These are phyloP conservation scores for Verticillium nonalfalfae DNA, from an alignment of 2,329 filamentous ascomycete species.

Conservation along the genomic window DNA sequence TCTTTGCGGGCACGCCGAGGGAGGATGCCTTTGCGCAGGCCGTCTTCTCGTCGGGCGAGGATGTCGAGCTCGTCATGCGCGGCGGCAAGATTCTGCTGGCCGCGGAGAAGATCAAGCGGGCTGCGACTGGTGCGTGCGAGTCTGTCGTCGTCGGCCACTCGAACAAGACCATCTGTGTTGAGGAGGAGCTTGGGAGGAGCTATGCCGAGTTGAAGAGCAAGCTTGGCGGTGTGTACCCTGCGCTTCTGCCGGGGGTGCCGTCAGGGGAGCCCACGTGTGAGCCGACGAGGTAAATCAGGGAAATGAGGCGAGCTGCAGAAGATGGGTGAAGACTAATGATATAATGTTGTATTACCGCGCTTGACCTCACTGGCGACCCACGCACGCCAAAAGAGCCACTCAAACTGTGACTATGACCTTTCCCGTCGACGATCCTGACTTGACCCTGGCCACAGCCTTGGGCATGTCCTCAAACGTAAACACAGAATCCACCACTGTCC, in stretches of 20 bases:
- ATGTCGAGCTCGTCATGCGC: conserved; percentile 19
- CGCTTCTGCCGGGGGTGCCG: conserved; percentile 7
- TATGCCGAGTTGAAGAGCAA: conserved; percentile 13
- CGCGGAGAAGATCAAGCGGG: conserved; percentile 3
- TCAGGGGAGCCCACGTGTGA: conserved; percentile 15
- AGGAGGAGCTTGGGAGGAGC: conserved; percentile 15
- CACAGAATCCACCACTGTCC: conserved; percentile 45
- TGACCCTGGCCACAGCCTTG: conserved; percentile 51
- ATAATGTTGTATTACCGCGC: background rate
- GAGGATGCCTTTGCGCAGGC: conserved; percentile 14
- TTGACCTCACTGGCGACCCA: too few species aligned
- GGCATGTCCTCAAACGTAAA: conserved; percentile 50
- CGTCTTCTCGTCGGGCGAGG: conserved; percentile 13
- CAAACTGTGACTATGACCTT: conserved; percentile 44
- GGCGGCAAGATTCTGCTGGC: conserved; percentile 17
- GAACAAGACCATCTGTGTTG: conserved; percentile 14
- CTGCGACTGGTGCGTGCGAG: conserved; percentile 13
- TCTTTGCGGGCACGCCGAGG: conserved; percentile 23
- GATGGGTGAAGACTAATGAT: background rate
- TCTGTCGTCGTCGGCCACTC: conserved; percentile 9
- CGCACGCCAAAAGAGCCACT: too few species aligned
- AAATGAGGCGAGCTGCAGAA: too few species aligned
- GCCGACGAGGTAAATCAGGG: conserved; percentile 7
- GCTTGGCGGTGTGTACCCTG: conserved; percentile 17
- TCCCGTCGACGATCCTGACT: conserved; percentile 50